phyloP scores from a whole-genome alignment of 768 basidiomycete species.

The Xerocomus brunneocitrinus region DNA sequence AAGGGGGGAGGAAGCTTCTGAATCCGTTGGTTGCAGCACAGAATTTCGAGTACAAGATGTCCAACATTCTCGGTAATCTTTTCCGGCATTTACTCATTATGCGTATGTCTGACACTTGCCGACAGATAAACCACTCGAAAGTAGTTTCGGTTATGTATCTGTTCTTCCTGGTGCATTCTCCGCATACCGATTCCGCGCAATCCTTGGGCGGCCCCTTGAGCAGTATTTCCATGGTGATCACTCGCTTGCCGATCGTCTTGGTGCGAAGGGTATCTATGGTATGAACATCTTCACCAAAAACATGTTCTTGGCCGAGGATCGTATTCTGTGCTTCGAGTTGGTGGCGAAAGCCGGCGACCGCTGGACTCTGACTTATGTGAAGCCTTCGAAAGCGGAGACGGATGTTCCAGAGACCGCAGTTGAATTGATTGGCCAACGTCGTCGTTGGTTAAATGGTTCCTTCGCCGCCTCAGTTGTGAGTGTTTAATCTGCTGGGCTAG shows the following conservation, averaged over 20 bases:
- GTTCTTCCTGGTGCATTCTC: conserved; percentile 97
- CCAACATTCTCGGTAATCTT: conserved; percentile 77
- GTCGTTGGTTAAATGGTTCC: conserved; percentile 95
- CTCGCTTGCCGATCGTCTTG: conserved; percentile 86
- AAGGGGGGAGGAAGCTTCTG: conserved; percentile 84
- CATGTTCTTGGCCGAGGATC: conserved; percentile 88
- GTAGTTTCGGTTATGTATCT: conserved; percentile 92
- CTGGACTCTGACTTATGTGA: conserved; percentile 90
- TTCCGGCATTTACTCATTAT: not conserved
- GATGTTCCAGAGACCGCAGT: conserved; percentile 93
- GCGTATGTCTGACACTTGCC: conserved; percentile 6
- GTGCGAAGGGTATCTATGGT: conserved; percentile 89
- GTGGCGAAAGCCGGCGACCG: conserved; percentile 83
- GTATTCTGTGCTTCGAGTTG: conserved; percentile 95
- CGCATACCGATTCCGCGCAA: conserved; percentile 91
- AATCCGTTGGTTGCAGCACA: conserved; percentile 94
- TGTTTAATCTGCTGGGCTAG: conserved; percentile 11
- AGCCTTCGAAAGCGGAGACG: conserved; percentile 93
- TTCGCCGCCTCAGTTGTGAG: conserved; percentile 87
- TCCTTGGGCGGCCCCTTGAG: conserved; percentile 80
- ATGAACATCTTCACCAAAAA: conserved; percentile 99
- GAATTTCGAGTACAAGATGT: conserved; percentile 99
- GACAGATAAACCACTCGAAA: conserved; percentile 88
- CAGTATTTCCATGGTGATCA: conserved; percentile 88
- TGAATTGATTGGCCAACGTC: conserved; percentile 91